phyloP scores from a whole-genome alignment of 371 early-diverging fungal genomes.

The Batkoa obscura region DNA sequence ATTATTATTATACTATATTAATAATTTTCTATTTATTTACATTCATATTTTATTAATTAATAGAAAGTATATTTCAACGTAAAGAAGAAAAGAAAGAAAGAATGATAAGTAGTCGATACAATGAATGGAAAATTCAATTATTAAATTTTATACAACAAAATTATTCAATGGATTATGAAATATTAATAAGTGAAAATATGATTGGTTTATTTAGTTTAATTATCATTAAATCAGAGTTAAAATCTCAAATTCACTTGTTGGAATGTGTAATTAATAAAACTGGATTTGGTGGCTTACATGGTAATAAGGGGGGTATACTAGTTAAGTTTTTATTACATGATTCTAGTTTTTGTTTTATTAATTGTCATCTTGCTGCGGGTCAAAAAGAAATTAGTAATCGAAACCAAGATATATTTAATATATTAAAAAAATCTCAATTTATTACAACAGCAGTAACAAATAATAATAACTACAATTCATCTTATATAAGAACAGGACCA shows the following conservation, averaged over 20 bases:
- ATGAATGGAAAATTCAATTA: constrained; percentile 48
- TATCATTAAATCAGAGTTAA: constrained; percentile 27
- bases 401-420: constrained; percentile 51
- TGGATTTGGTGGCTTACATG: constrained; percentile 65
- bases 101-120: constrained; percentile 32
- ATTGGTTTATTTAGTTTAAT: constrained; percentile 65
- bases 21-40: constrained; percentile 24
- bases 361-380: constrained; percentile 73
- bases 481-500: no score
- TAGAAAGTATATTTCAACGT: constrained; percentile 11
- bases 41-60: no score
- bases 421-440: constrained; percentile 42
- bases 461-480: no score
- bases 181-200: constrained; percentile 43
- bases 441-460: constrained; percentile 9
- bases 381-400: constrained; percentile 46
- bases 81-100: constrained; percentile 32
- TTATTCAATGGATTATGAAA: constrained; percentile 21
- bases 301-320: constrained; percentile 83
- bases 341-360: constrained; percentile 63
- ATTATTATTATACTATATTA: background rate
- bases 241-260: constrained; percentile 12
- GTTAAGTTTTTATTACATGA: constrained; percentile 53
- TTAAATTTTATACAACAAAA: constrained; percentile 25
- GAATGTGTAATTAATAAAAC: constrained; percentile 47